These are phyloP conservation scores for Nannochloropsis salina DNA, from an alignment of 108 stramenopile species.

Conservation along the genomic window DNA sequence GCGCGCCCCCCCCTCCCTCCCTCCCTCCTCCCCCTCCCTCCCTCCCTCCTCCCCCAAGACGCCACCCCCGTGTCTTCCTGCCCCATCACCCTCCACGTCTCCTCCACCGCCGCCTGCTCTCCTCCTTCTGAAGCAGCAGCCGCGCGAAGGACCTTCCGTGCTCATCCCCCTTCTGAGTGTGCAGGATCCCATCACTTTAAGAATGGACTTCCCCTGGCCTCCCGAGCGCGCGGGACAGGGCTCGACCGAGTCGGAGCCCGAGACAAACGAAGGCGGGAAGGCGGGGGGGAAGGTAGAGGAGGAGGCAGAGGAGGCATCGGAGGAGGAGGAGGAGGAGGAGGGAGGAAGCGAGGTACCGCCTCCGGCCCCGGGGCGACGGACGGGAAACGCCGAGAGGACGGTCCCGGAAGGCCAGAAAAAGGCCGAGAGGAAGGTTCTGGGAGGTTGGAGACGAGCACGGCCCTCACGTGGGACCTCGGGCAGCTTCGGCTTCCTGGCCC, in stretches of 20 bases:
- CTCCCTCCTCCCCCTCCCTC: conserved; percentile 19
- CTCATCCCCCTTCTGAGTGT: background rate
- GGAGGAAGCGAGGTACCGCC: too few relatives aligned
- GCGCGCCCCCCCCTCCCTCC: background rate
- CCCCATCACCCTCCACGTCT: background rate
- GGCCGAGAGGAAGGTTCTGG: too few relatives aligned
- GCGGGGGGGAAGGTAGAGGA: background rate
- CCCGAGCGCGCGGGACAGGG: background rate
- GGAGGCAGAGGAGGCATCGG: too few relatives aligned
- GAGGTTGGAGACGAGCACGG: too few relatives aligned
- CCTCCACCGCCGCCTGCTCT: background rate
- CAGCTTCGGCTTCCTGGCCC: background rate
- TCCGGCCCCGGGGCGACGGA: too few relatives aligned
- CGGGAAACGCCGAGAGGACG: too few relatives aligned
- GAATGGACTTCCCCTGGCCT: background rate
- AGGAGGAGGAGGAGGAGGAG: too few relatives aligned
- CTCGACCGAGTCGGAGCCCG: background rate
- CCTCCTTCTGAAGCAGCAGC: too few relatives aligned
- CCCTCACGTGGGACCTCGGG: too few relatives aligned
- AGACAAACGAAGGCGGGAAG: background rate
- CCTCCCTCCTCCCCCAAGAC: background rate
- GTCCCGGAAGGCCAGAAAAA: too few relatives aligned
- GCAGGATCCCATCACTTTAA: background rate
- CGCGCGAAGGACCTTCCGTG: background rate
- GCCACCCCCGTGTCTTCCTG: background rate